Evolutionary conservation across 768 basidiomycete genomes (phyloP).

Genomic region (Saitozyma sp.): DNA sequence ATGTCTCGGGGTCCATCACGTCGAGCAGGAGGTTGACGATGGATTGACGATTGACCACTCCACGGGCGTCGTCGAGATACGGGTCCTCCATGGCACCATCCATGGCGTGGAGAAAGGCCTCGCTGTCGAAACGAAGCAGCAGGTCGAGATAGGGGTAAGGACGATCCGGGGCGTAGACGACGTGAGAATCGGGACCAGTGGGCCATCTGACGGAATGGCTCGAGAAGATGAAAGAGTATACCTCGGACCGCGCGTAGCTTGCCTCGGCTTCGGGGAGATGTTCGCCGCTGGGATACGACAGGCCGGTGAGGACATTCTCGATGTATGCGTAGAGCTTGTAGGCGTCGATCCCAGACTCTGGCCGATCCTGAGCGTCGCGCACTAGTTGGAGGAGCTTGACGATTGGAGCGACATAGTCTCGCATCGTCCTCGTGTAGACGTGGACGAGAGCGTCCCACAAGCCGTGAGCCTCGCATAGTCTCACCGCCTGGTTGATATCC

Average conservation of each 20-base stretch:
- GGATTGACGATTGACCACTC: conserved; percentile 69
- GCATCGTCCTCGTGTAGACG: conserved; percentile 83
- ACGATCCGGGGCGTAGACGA: conserved; percentile 75
- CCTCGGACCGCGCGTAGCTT: conserved; percentile 65
- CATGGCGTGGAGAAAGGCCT: conserved; percentile 87
- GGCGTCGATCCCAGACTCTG: conserved; percentile 61
- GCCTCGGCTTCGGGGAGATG: conserved; percentile 68
- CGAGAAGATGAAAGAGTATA: conserved; percentile 82
- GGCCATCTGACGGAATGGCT: conserved; percentile 81
- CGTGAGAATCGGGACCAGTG: conserved; percentile 65
- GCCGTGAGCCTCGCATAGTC: conserved; percentile 74
- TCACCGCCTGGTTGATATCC: conserved; percentile 90
- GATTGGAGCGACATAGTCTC: conserved; percentile 84
- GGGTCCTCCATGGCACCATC: conserved; percentile 94
- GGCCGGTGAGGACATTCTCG: conserved; percentile 73
- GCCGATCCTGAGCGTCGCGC: conserved; percentile 52
- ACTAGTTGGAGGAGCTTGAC: conserved; percentile 80
- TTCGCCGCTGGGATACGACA: conserved; percentile 82
- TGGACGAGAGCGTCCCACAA: conserved; percentile 94
- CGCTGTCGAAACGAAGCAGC: conserved; percentile 83
- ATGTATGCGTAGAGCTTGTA: conserved; percentile 92
- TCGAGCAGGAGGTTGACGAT: conserved; percentile 83
- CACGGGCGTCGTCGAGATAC: conserved; percentile 76
- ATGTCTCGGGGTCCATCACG: conserved; percentile 55
- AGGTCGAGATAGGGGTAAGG: conserved; percentile 87